phyloP scores from a whole-genome alignment of 306 rosid genomes.

The Acacia confusa region DNA sequence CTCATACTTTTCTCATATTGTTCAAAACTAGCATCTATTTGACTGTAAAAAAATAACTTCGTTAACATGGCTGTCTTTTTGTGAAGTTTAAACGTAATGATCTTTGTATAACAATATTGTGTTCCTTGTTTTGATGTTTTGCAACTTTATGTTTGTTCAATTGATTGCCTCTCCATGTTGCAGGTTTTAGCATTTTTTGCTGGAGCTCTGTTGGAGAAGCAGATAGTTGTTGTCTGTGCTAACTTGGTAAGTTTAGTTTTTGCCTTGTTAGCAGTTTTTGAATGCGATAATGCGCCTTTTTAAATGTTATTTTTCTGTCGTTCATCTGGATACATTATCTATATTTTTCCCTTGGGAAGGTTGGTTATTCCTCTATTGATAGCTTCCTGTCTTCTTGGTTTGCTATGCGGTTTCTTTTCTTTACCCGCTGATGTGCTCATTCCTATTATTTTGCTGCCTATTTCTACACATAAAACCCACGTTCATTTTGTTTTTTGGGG shows the following conservation, averaged over 20 bases:
- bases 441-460: constrained; percentile 14
- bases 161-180: constrained; percentile 35
- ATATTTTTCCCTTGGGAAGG: constrained; percentile 4
- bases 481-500: not conserved
- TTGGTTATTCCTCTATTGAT: constrained; percentile 15
- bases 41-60: not conserved
- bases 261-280: constrained; percentile 27
- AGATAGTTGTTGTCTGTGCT: constrained; percentile 81
- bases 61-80: constrained; percentile 5
- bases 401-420: not conserved
- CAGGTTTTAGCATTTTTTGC: constrained; percentile 86
- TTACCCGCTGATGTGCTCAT: not conserved
- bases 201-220: constrained; percentile 94
- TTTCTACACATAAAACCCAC: not conserved
- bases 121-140: constrained; percentile 29
- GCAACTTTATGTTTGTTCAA: constrained; percentile 14
- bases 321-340: not conserved
- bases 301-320: constrained; percentile 14
- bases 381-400: constrained; percentile 11
- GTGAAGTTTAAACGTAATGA: constrained; percentile 19
- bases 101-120: constrained; percentile 8
- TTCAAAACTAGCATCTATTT: not conserved
- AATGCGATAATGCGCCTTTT: constrained; percentile 17
- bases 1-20: not conserved
- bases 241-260: constrained; percentile 65